phyloP scores from a whole-genome alignment of 2,329 filamentous ascomycete species.

The Neophaeococcomyces mojaviensis region DNA sequence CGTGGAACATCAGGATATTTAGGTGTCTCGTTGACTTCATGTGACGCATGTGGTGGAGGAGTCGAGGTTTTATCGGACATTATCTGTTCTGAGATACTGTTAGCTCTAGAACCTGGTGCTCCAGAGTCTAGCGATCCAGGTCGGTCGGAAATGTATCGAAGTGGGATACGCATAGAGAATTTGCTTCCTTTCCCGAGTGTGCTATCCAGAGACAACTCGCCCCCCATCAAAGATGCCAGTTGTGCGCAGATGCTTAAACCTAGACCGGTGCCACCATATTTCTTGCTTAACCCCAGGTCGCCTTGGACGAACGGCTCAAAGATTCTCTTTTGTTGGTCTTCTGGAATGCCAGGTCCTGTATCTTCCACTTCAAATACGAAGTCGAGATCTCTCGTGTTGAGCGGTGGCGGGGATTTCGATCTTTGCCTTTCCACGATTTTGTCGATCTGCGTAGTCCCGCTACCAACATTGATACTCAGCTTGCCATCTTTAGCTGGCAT shows the following conservation, averaged over 20 bases:
- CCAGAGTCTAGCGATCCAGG: slow-evolving; percentile 33
- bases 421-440: slow-evolving; percentile 47
- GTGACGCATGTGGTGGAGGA: not conserved
- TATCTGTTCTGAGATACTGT: slow-evolving; percentile 3
- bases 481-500: slow-evolving; percentile 36
- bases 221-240: slow-evolving; percentile 74
- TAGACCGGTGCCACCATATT: slow-evolving; percentile 80
- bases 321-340: slow-evolving; percentile 68
- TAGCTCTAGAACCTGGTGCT: slow-evolving; percentile 7
- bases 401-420: slow-evolving; percentile 53
- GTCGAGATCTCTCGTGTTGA: slow-evolving; percentile 56
- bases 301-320: slow-evolving; percentile 94
- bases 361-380: slow-evolving; percentile 89
- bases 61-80: slow-evolving; percentile 9
- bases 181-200: slow-evolving; percentile 66
- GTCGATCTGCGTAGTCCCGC: slow-evolving; percentile 46
- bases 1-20: slow-evolving; percentile 20
- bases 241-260: slow-evolving; percentile 87
- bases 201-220: slow-evolving; percentile 64
- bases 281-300: slow-evolving; percentile 81
- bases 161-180: slow-evolving; percentile 75
- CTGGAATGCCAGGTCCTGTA: slow-evolving; percentile 76
- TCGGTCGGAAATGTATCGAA: slow-evolving; percentile 66
- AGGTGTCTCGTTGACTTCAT: not conserved
- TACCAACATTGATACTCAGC: slow-evolving; percentile 55